Base-by-base conservation (phyloP, 2,329 filamentous ascomycete species). In the Fusarium zealandicum region DNA sequence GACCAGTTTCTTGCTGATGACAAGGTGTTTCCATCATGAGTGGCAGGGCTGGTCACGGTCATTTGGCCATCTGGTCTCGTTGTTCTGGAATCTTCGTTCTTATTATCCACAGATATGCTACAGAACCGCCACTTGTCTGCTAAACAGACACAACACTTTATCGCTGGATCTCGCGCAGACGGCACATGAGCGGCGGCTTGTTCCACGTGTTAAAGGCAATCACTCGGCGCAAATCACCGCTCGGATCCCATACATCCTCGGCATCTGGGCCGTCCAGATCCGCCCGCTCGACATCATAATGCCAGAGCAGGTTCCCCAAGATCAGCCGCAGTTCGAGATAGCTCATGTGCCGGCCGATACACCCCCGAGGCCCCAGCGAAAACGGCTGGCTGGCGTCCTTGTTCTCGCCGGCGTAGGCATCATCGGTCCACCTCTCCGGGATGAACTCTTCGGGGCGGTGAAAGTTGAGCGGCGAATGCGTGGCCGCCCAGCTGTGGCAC, bases 311-410 rank as follows among this genome's bases (percentile, higher is more conserved):
- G 3, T 74, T 74, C 0, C 77, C 75, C 6, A 83, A 63, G 31
- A 82, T 77, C 5, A 81, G 64, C 5, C 80, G 72, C 73, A 82
- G 79, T 61, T 83, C 80, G 16, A 76, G 71, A 42, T 79, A 80
- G 3, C 80, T 79, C 31, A 83, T 69, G 5, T 25, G 22, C 22
- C 22, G 22, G 9, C 22, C 22, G 9, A 25, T 9, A 9, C 22
- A 25, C 8, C 8, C 20, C 22, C 22, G 22, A 25, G 22, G 22
- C 22, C 22, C 4, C 4, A 25, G 8, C 22, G 22, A 25, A 8
- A 25, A 25, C 22, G 22, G 8, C 22, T 25, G 22, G 6, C 22
- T 9, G 8, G 22, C 22, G 22, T 25, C 22, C 22, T 25, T 25
- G 6, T 25, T 6, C 22, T 25, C 22, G 22, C 22, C 22, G 5